phyloP scores from a whole-genome alignment of 2,329 filamentous ascomycete genomes.

The Juglanconis oblonga region DNA sequence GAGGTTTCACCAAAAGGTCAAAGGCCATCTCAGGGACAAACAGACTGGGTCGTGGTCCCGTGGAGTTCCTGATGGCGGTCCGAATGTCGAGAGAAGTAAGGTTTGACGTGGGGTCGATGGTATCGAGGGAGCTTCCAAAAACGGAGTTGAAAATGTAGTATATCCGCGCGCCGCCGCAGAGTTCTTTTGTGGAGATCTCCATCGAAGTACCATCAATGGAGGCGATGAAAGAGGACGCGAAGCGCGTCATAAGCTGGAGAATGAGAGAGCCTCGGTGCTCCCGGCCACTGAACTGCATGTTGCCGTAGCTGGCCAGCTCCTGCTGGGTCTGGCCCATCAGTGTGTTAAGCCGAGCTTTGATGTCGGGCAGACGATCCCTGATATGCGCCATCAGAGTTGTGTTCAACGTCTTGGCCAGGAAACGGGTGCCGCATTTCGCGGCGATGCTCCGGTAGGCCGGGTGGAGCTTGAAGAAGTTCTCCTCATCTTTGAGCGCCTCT shows the following conservation, averaged over 20 bases:
- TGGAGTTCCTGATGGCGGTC: conserved; percentile 97
- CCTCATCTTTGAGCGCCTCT: conserved; percentile 83
- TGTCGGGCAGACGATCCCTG: conserved; percentile 90
- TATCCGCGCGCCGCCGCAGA: conserved; percentile 90
- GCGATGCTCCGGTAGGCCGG: conserved; percentile 97
- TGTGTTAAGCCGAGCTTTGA: conserved; percentile 96
- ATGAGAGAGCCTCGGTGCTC: conserved; percentile 95
- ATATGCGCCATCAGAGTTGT: conserved; percentile 95
- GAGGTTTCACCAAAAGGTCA: conserved; percentile 94
- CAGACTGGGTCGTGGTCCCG: conserved; percentile 87
- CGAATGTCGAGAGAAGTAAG: conserved; percentile 92
- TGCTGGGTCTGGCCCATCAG: conserved; percentile 99
- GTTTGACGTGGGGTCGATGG: conserved; percentile 94
- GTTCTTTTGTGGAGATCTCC: conserved; percentile 97
- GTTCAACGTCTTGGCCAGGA: conserved; percentile 90
- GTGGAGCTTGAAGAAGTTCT: conserved; percentile 95
- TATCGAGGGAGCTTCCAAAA: conserved; percentile 93
- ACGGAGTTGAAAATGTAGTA: conserved; percentile 99
- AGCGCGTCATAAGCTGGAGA: conserved; percentile 95
- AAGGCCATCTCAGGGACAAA: conserved; percentile 98
- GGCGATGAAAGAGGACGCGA: conserved; percentile 95
- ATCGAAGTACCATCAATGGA: conserved; percentile 98
- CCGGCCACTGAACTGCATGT: conserved; percentile 96
- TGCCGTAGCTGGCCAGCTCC: conserved; percentile 94
- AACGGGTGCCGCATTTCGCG: conserved; percentile 87